Percentiles rank a stretch among this genome's conserved stretches.
These are phyloP conservation scores for Vinca major DNA, from an alignment of 305 asterid genomes.

Conservation along the genomic window DNA sequence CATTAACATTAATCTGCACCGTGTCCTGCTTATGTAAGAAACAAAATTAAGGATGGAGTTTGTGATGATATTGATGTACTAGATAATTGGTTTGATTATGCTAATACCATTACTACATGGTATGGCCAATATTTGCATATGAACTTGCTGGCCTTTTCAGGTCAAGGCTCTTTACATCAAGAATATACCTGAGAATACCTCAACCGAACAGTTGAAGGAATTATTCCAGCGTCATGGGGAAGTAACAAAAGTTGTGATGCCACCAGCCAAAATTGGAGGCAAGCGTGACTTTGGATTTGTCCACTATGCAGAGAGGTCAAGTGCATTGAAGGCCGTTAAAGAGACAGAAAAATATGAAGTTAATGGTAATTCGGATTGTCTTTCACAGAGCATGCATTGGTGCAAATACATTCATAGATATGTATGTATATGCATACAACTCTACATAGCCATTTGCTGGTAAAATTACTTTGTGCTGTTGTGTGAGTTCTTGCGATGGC, in stretches of 20 bases:
- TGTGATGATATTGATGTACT: not conserved
- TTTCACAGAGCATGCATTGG: slow-evolving; percentile 11
- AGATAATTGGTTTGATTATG: not conserved
- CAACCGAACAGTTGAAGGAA: slow-evolving; percentile 70
- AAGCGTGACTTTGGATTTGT: slow-evolving; percentile 86
- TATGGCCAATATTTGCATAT: not conserved
- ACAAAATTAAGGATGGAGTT: not conserved
- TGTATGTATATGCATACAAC: not conserved
- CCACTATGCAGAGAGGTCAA: slow-evolving; percentile 86
- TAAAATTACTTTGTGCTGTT: not conserved
- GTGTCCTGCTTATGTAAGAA: not conserved
- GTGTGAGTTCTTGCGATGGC: not conserved
- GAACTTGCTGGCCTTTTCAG: slow-evolving; percentile 26
- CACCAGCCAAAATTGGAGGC: slow-evolving; percentile 87
- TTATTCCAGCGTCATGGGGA: slow-evolving; percentile 80
- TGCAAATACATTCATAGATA: not conserved
- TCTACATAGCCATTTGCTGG: not conserved
- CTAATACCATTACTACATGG: not conserved
- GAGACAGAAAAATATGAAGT: slow-evolving; percentile 79
- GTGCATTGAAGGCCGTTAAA: slow-evolving; percentile 79
- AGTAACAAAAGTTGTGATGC: slow-evolving; percentile 89
- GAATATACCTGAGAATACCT: slow-evolving; percentile 79
- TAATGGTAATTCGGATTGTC: slow-evolving; percentile 36
- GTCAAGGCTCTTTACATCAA: slow-evolving; percentile 92
- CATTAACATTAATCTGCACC: not conserved